Percentiles rank a stretch among this genome's conserved stretches.
These are phyloP conservation scores for Yamadazyma phyllophila DNA, from an alignment of 805 yeast genomes.

Conservation along the genomic window DNA sequence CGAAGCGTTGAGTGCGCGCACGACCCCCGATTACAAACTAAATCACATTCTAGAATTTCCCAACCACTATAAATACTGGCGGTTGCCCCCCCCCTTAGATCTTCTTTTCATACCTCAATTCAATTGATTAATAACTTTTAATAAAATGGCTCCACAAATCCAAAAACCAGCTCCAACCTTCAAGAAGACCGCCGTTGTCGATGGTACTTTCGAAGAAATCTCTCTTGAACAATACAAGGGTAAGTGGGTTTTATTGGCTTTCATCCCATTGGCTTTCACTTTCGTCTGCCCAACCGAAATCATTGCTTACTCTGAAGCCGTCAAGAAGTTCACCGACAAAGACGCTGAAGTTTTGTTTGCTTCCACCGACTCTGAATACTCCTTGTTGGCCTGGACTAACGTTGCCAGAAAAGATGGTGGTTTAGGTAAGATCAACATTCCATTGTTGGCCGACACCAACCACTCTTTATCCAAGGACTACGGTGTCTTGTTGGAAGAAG, in stretches of 20 bases:
- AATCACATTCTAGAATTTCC: slow-evolving; percentile 11
- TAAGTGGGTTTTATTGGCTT: slow-evolving; percentile 95
- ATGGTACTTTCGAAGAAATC: slow-evolving; percentile 94
- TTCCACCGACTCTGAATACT: slow-evolving; percentile 97
- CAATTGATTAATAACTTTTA: neutral
- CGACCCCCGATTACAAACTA: slow-evolving; percentile 14
- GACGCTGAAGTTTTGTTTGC: slow-evolving; percentile 91
- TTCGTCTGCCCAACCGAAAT: slow-evolving; percentile 99
- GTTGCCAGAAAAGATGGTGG: slow-evolving; percentile 97
- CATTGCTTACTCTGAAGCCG: slow-evolving; percentile 97
- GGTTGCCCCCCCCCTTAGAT: neutral
- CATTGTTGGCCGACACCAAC: slow-evolving; percentile 95
- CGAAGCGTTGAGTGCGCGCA: slow-evolving; percentile 6
- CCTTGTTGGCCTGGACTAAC: slow-evolving; percentile 97
- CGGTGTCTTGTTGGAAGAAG: slow-evolving; percentile 96
- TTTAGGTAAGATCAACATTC: slow-evolving; percentile 91
- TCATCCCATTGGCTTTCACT: slow-evolving; percentile 98
- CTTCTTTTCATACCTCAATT: neutral
- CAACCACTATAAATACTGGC: slow-evolving; percentile 8
- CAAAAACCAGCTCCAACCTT: slow-evolving; percentile 96
- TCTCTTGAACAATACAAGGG: slow-evolving; percentile 95
- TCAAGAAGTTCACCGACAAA: slow-evolving; percentile 80
- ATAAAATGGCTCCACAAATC: slow-evolving; percentile 77
- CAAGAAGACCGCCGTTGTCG: slow-evolving; percentile 95
- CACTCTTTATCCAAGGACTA: slow-evolving; percentile 92